phyloP scores from a whole-genome alignment of 805 yeast species.

The Starmerella vitae region DNA sequence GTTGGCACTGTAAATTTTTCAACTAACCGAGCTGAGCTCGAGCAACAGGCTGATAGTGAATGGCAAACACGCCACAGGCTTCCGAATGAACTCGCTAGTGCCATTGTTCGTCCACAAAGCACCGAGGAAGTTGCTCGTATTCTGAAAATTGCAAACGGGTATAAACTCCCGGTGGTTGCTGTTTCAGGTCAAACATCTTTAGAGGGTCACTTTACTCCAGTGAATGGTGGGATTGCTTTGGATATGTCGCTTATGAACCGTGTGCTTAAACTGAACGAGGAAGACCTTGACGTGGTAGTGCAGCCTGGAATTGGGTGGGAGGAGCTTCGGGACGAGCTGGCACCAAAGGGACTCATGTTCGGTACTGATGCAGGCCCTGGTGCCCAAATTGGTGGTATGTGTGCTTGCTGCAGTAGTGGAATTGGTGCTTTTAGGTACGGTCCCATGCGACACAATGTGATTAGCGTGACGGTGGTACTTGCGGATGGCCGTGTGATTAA shows the following conservation, averaged over 20 bases:
- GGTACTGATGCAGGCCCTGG: slow-evolving; percentile 92
- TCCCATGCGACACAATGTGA: slow-evolving; percentile 71
- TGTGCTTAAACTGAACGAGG: slow-evolving; percentile 45
- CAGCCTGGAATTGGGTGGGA: slow-evolving; percentile 46
- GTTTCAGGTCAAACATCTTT: slow-evolving; percentile 68
- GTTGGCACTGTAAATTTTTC: slow-evolving; percentile 43
- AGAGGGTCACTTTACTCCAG: slow-evolving; percentile 68
- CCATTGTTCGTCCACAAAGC: slow-evolving; percentile 47
- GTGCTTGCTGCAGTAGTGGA: slow-evolving; percentile 32
- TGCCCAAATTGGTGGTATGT: slow-evolving; percentile 76
- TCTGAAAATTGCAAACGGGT: slow-evolving; percentile 46
- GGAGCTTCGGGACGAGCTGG: slow-evolving; percentile 38
- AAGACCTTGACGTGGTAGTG: slow-evolving; percentile 62
- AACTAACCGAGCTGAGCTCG: slow-evolving; percentile 33
- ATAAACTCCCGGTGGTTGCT: slow-evolving; percentile 63
- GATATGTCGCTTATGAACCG: slow-evolving; percentile 51
- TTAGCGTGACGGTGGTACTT: slow-evolving; percentile 61
- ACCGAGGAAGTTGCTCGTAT: slow-evolving; percentile 56
- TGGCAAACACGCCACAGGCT: slow-evolving; percentile 57
- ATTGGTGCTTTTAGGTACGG: slow-evolving; percentile 68
- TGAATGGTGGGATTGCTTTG: slow-evolving; percentile 54
- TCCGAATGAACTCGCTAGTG: slow-evolving; percentile 37
- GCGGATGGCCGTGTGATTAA: slow-evolving; percentile 76
- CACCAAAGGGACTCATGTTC: slow-evolving; percentile 43
- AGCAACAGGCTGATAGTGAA: slow-evolving; percentile 50